Evolutionary conservation across 495 filamentous ascomycete genomes (phyloP).

Genomic region (Trichocladium uniseriatum): DNA sequence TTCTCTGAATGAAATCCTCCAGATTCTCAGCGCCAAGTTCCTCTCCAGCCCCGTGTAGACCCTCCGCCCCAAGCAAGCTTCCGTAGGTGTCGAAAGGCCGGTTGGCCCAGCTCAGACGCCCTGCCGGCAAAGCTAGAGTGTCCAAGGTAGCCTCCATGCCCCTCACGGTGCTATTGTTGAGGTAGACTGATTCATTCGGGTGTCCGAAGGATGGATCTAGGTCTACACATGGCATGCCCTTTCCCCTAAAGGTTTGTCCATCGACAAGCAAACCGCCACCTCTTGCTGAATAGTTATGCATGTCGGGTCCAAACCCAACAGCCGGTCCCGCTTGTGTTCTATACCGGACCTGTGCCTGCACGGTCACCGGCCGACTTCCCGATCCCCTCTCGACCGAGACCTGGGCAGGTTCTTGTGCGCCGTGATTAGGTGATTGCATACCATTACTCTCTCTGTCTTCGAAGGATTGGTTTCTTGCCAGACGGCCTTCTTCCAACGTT

Average conservation of each 20-base stretch:
- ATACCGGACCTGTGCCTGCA: neutral
- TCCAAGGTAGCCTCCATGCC: neutral
- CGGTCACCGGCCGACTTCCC: neutral
- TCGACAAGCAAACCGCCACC: neutral
- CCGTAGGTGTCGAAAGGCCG: neutral
- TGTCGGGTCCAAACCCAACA: neutral
- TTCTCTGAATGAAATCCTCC: slow-evolving; percentile 32
- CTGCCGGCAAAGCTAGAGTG: neutral
- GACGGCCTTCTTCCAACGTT: too few relatives aligned
- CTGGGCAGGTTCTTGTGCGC: neutral
- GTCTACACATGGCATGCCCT: neutral
- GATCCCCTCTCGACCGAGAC: neutral
- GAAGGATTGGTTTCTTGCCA: neutral
- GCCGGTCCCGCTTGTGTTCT: neutral
- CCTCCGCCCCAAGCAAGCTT: neutral
- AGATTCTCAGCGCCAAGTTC: slow-evolving; percentile 22
- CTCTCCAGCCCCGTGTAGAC: neutral
- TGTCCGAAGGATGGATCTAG: too few relatives aligned
- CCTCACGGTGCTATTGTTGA: neutral
- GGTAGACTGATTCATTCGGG: too few relatives aligned
- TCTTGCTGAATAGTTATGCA: neutral
- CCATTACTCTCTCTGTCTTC: neutral
- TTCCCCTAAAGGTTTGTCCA: neutral
- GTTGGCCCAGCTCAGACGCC: neutral
- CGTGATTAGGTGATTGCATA: too few relatives aligned